Percentiles rank a stretch among this genome's conserved stretches.
Conservation (phyloP, 1,284 basidiomycete species). For the Entoloma clypeatum region DNA sequence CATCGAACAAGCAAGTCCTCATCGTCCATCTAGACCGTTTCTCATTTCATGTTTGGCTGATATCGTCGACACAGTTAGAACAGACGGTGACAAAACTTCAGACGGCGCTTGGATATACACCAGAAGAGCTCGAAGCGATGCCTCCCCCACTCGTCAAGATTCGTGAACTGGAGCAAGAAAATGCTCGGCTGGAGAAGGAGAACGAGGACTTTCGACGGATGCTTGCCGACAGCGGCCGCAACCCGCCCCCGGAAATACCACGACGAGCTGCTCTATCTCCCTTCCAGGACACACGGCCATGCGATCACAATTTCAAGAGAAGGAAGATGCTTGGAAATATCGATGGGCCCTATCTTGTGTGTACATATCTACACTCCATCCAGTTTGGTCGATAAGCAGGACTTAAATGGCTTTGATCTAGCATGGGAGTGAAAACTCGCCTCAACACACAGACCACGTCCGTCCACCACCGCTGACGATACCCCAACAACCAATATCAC, state of each 20-base stretch:
- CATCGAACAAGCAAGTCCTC: conserved; percentile 76
- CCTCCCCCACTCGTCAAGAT: conserved; percentile 68
- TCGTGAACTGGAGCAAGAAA: conserved; percentile 74
- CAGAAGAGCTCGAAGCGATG: conserved; percentile 65
- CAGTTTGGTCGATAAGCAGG: no score
- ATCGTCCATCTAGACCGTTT: conserved; percentile 8
- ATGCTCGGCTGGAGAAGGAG: conserved; percentile 60
- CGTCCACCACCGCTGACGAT: conserved; percentile 63
- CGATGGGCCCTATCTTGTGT: conserved; percentile 58
- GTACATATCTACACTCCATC: no score
- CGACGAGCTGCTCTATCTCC: conserved; percentile 40
- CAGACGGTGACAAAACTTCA: conserved; percentile 79
- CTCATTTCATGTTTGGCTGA: conserved; percentile 8
- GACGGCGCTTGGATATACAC: conserved; percentile 60
- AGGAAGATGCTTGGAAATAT: conserved; percentile 45
- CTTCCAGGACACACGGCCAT: conserved; percentile 41
- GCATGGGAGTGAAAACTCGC: conserved; percentile 38
- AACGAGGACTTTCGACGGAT: conserved; percentile 64
- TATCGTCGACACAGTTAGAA: conserved; percentile 51
- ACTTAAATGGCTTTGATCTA: conserved; percentile 15
- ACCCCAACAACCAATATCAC: conserved; percentile 42
- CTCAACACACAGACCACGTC: conserved; percentile 36
- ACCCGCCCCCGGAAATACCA: conserved; percentile 35
- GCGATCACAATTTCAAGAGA: conserved; percentile 63
- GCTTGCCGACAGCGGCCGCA: conserved; percentile 39